These are phyloP conservation scores for Teratosphaeria destructans DNA, from an alignment of 2,329 filamentous ascomycete genomes.

Conservation along the genomic window DNA sequence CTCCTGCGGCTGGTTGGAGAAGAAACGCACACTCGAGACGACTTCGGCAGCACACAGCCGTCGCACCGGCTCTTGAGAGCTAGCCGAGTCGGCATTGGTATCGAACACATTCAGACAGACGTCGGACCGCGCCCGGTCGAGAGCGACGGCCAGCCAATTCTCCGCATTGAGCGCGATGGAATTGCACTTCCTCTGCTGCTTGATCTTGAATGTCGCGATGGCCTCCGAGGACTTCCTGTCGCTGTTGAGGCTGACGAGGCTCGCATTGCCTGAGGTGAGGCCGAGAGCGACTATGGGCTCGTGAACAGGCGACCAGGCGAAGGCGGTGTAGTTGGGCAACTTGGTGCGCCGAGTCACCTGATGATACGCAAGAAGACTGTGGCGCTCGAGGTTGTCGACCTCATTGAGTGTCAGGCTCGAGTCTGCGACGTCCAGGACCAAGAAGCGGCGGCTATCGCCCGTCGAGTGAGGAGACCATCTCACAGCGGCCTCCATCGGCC, in stretches of 20 bases:
- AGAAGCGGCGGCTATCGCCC: conserved; percentile 43
- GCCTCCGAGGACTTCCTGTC: conserved; percentile 33
- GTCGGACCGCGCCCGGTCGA: conserved; percentile 73
- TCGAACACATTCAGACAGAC: conserved; percentile 77
- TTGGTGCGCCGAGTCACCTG: conserved; percentile 41
- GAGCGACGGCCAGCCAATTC: conserved; percentile 60
- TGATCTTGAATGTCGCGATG: conserved; percentile 57
- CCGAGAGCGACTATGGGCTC: conserved; percentile 64
- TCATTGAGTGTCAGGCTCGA: conserved; percentile 50
- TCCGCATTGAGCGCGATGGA: conserved; percentile 71
- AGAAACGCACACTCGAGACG: conserved; percentile 76
- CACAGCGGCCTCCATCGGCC: conserved; percentile 48
- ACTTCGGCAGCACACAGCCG: conserved; percentile 54
- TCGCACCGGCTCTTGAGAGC: conserved; percentile 39
- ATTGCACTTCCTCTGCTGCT: conserved; percentile 68
- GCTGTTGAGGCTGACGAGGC: conserved; percentile 57
- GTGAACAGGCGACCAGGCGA: conserved; percentile 54
- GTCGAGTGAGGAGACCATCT: conserved; percentile 53
- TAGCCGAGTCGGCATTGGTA: conserved; percentile 50
- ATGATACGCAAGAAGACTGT: conserved; percentile 42
- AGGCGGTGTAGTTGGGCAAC: conserved; percentile 52
- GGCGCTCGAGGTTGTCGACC: conserved; percentile 26
- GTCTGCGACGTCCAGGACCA: conserved; percentile 50
- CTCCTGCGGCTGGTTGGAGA: conserved; percentile 64
- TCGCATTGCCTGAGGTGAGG: conserved; percentile 63